phyloP scores from a whole-genome alignment of 768 basidiomycete species.

The Tephrocybe sp. region DNA sequence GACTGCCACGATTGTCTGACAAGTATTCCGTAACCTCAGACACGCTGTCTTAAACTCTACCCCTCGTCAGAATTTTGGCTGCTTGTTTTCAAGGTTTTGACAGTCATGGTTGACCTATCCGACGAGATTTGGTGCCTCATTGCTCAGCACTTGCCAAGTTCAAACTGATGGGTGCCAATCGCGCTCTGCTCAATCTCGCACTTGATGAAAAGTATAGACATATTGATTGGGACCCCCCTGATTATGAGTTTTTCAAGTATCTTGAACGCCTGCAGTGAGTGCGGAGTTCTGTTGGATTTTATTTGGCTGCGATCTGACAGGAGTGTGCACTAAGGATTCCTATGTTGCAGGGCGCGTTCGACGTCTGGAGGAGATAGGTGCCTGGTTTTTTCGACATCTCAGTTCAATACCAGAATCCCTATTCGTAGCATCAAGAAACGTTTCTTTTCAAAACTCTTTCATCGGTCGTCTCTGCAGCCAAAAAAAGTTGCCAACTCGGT shows the following conservation, averaged over 20 bases:
- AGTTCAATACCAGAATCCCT: neutral
- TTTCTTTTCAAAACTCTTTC: neutral
- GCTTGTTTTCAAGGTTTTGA: too few relatives aligned
- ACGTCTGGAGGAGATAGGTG: slow-evolving; percentile 30
- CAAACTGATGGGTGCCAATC: slow-evolving; percentile 25
- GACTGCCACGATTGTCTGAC: too few relatives aligned
- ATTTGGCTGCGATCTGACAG: neutral
- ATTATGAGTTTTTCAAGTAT: slow-evolving; percentile 21
- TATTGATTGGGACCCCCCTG: slow-evolving; percentile 29
- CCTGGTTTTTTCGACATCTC: slow-evolving; percentile 38
- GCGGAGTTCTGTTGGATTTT: neutral
- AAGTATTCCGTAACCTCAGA: too few relatives aligned
- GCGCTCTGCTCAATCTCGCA: slow-evolving; percentile 26
- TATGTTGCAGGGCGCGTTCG: slow-evolving; percentile 28
- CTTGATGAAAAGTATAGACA: slow-evolving; percentile 26
- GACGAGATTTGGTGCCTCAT: slow-evolving; percentile 32
- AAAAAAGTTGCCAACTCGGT: neutral
- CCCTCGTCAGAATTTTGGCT: too few relatives aligned
- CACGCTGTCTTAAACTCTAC: too few relatives aligned
- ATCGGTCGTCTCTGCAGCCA: neutral
- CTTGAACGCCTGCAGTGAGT: slow-evolving; percentile 29
- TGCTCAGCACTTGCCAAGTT: slow-evolving; percentile 14
- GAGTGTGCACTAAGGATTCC: slow-evolving; percentile 23
- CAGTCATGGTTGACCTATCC: slow-evolving; percentile 18
- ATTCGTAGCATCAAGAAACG: neutral